Evolutionary conservation across 2,329 filamentous ascomycete genomes (phyloP).

Genomic region (Fusarium subtropicale): DNA sequence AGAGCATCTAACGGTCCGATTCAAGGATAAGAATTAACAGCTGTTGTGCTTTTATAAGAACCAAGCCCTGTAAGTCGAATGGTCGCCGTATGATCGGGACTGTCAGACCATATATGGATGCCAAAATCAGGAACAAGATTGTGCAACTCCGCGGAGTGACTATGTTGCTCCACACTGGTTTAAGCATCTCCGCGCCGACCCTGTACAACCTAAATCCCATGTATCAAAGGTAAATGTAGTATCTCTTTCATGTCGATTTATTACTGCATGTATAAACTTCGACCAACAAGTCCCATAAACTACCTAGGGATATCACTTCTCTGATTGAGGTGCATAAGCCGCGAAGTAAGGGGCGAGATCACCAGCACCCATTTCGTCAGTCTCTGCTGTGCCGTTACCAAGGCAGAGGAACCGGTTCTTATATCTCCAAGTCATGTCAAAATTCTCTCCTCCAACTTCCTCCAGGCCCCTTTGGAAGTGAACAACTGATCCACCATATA

Average conservation of each 20-base stretch:
- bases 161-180: conserved; percentile 9
- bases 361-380: not conserved
- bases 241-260: too few relatives aligned
- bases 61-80: not conserved
- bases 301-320: not conserved
- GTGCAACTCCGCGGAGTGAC: conserved; percentile 9
- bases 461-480: conserved; percentile 1
- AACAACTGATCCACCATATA: conserved; percentile 6
- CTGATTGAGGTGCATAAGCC: not conserved
- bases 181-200: conserved; percentile 17
- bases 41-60: not conserved
- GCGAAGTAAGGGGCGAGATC: conserved; percentile 7
- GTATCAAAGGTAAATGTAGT: too few relatives aligned
- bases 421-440: not conserved
- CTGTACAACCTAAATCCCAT: too few relatives aligned
- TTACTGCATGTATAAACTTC: not conserved
- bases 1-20: not conserved
- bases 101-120: conserved; percentile 22
- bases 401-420: conserved; percentile 11
- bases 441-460: conserved; percentile 14
- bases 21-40: not conserved
- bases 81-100: conserved; percentile 13
- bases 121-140: conserved; percentile 4
- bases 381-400: conserved; percentile 4
- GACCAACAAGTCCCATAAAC: not conserved